Conservation (phyloP, 2,329 filamentous ascomycete genomes). For the Didymella segeticola region DNA sequence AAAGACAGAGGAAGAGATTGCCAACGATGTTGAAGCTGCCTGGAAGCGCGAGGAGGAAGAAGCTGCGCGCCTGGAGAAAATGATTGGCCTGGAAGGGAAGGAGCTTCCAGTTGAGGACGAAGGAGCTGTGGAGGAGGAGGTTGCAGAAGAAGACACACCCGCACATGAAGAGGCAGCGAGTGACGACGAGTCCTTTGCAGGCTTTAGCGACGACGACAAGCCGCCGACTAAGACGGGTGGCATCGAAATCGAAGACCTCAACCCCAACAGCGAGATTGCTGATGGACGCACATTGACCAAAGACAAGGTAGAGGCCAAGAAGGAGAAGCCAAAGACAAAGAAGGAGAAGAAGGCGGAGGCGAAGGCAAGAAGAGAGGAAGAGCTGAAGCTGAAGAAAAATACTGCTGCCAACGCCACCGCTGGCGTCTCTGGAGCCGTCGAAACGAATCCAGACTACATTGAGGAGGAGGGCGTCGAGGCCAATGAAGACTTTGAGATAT, state of each 20-base stretch:
- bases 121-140: conserved; percentile 6
- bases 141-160: conserved; percentile 15
- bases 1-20: conserved; percentile 37
- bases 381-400: conserved; percentile 11
- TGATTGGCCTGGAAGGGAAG: conserved; percentile 26
- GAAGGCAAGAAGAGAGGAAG: conserved; percentile 30
- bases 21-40: conserved; percentile 29
- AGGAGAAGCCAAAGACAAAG: conserved; percentile 21
- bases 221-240: conserved; percentile 8
- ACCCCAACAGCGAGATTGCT: conserved; percentile 33
- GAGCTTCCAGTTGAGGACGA: conserved; percentile 16
- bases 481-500: conserved; percentile 29
- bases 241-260: conserved; percentile 13
- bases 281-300: conserved; percentile 12
- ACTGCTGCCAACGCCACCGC: conserved; percentile 21
- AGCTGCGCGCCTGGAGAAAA: conserved; percentile 28
- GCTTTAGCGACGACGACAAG: conserved; percentile 29
- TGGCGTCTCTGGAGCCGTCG: conserved; percentile 2
- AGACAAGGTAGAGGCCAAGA: conserved; percentile 15
- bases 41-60: conserved; percentile 32
- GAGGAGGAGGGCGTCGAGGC: conserved; percentile 29
- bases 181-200: conserved; percentile 50
- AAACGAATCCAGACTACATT: conserved; percentile 25
- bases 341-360: conserved; percentile 26
- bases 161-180: conserved; percentile 44